Evolutionary conservation across 805 yeast species (phyloP), one percentile per base, ranked within the genome.

Genomic region (Wickerhamiella cacticola): DNA sequence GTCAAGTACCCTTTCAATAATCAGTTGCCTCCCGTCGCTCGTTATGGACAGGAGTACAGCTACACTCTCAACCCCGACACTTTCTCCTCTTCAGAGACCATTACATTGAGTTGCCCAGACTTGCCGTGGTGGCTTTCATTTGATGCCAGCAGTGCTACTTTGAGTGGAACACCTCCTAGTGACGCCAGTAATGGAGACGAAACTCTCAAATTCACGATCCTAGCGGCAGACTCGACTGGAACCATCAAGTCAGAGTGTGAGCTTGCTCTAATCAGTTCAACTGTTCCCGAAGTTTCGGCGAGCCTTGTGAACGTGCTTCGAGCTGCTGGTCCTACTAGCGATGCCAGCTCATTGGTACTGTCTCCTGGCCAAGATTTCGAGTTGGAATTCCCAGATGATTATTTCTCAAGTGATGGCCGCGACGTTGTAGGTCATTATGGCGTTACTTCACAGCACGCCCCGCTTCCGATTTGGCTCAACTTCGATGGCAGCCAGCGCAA

Each of bases 21-120:
- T 60, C 98, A 89, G 65, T 71, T 79, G 19, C 97, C 97, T 4
- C 81, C 86, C 28, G 84, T 92, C 12, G 97, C 95, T 3, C 72
- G 94, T 50, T 75, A 77, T 13, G 75, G 75, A 50, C 69, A 75
- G 55, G 55, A 61, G 2, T 89, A 80, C 64, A 55, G 67, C 16
- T 89, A 84, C 64, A 71, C 79, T 31, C 64, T 89, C 36, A 79
- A 87, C 47, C 67, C 74, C 50, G 76, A 79, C 55, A 89, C 97
- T 1, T 86, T 75, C 62, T 59, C 68, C 45, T 70, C 76, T 1
- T 59, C 64, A 34, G 49, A 48, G 29, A 31, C 64, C 6, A 70
- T 87, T 31, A 50, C 68, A 5, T 85, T 85, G 62, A 57, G 74
- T 2, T 81, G 76, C 1, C 62, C 68, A 18, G 65, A 71, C 46